phyloP scores from a whole-genome alignment of 495 filamentous ascomycete species.

The Daldinia grandis region DNA sequence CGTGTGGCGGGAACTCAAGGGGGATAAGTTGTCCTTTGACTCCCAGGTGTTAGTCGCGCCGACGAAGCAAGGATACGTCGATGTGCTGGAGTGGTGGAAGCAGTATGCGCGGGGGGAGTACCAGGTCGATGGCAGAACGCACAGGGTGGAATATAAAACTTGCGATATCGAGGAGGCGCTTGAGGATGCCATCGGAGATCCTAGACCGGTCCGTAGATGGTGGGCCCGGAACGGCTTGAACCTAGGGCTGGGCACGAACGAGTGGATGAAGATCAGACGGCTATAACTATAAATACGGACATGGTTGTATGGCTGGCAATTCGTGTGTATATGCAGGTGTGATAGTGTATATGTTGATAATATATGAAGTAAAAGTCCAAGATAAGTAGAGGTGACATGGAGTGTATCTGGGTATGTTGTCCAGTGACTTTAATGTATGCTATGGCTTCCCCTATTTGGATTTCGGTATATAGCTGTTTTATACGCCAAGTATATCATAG shows the following conservation, averaged over 20 bases:
- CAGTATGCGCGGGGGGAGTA: conserved; percentile 67
- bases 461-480: background rate
- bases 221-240: conserved; percentile 92
- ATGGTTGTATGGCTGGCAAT: background rate
- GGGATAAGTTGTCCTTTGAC: conserved; percentile 86
- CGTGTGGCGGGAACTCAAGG: conserved; percentile 79
- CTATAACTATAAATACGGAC: conserved; percentile 35
- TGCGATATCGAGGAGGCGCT: conserved; percentile 95
- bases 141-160: conserved; percentile 86
- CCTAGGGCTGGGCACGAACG: conserved; percentile 82
- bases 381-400: background rate
- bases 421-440: background rate
- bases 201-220: conserved; percentile 78
- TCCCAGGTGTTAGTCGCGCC: conserved; percentile 87
- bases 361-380: background rate
- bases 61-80: conserved; percentile 84
- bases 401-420: background rate
- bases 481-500: background rate
- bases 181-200: conserved; percentile 80
- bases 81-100: conserved; percentile 93
- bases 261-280: conserved; percentile 81
- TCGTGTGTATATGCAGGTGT: background rate
- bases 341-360: background rate
- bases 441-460: background rate
- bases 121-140: conserved; percentile 52